Evolutionary conservation across 2,329 filamentous ascomycete species (phyloP), one percentile per base, ranked within the genome.

Genomic region (Colletotrichum endophyticum): DNA sequence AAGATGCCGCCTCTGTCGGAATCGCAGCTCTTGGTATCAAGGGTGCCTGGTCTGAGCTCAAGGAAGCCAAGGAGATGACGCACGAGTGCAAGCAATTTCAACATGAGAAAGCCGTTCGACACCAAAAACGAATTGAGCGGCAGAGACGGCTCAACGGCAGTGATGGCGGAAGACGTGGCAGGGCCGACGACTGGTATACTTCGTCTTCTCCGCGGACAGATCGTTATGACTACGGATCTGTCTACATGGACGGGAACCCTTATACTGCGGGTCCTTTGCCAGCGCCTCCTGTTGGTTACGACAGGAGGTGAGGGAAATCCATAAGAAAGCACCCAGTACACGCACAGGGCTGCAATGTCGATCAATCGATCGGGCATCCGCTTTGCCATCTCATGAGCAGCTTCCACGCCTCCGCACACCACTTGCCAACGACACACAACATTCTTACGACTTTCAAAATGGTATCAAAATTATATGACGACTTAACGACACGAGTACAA

Each of bases 11-110:
- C n/a, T 90, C 90, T 5, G 85, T 92, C 8, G 90, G 90, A 73
- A 89, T 92, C 67, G 91, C 90, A 2, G 90, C 89, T 15, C 80
- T 92, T 80, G 89, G 90, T 62, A 88, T 92, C 83, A 90, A 91
- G 81, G 88, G 90, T 39, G 90, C 90, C 79, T 79, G 92, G 59
- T 87, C 85, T 19, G 90, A 91, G 81, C 83, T 92, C 81, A 91
- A 92, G 83, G 88, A 91, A 78, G 90, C 86, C 73, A 88, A 87
- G 72, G 87, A 91, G 77, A 80, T 88, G 82, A 82, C 82, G 57
- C 85, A 89, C 62, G 88, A 90, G 81, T 84, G 88, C 80, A 86
- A 82, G 71, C 84, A 88, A 77, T 92, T 89, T 84, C 84, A 88
- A 72, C 77, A 85, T 67, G 87, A 91, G 81, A 91, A 87, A 80